Evolutionary conservation across 2,329 filamentous ascomycete genomes (phyloP), one percentile per base, ranked within the genome.

Genomic region (Beauveria australis): DNA sequence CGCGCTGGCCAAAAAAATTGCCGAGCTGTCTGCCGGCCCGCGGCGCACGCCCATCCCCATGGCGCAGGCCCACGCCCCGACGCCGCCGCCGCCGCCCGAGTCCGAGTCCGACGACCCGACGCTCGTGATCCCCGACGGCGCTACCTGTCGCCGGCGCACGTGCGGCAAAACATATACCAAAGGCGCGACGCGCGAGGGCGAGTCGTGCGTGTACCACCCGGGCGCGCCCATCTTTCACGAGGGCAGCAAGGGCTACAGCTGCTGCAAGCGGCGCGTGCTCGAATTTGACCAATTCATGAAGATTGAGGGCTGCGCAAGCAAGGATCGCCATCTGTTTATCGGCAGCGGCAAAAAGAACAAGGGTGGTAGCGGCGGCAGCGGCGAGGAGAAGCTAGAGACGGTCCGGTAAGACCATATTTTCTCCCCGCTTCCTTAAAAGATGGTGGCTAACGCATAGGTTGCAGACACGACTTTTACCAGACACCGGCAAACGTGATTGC

Each of bases 231-330:
- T 99, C 66, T 99, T 99, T 77, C 94, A 99, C 73, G 94, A 99
- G 78, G 94, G 94, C 41, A 96, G 91, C 77, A 99, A 99, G 79
- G 94, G 94, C 1, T 99, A 94, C 81, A 92, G 87, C 62, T 99
- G 94, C 79, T 99, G 94, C 78, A 97, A 97, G 83, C 82, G 91
- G 68, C 84, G 92, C 43, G 94, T 99, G 61, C 78, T 99, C 62
- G 94, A 99, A 72, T 99, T 99, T 74, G 92, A 99, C 73, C 89
- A 97, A 74, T 99, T 99, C 76, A 87, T 99, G 87, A 94, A 90
- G 75, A 93, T 99, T 62, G 86, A 89, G 67, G 94, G 94, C 1
- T 99, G 94, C 76, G 86, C 86, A 72, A 92, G 88, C 48, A 94
- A 92, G 75, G 78, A 81, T 48, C 81, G 83, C 63, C 94, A 99